Evolutionary conservation across 2,329 filamentous ascomycete genomes (phyloP), one percentile per base, ranked within the genome.

Genomic region (Penicillium hordei): DNA sequence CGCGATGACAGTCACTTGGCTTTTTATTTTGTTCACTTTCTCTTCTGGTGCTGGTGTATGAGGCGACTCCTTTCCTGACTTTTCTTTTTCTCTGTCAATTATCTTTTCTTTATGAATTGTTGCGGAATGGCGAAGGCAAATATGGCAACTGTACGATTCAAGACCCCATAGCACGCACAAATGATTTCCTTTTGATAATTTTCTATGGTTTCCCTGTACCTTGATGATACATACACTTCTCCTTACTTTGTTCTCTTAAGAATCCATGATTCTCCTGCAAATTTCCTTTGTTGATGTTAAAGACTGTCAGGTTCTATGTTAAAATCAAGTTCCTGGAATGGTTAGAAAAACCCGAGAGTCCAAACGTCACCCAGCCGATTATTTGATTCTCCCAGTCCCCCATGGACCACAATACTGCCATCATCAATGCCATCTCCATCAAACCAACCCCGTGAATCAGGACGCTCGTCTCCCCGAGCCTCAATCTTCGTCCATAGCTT

Each of bases 331-430:
- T 12, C n/a, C 17, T 10, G 12, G 15, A 15, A 19, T 40, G 9
- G 36, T 23, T 45, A 44, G 43, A 34, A 50, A 29, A 79, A 72
- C 3, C 68, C 64, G 27, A 82, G 63, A 7, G 72, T 58, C 81
- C 82, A 84, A 0, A 79, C 64, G 69, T 84, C 82, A 0, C 74
- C 77, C 25, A 84, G 62, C 2, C 82, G 72, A 58, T 81, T 73
- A 64, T 84, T 85, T 5, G 77, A 72, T 63, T 83, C 81, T 0
- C 72, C 78, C n/a, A 84, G 65, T 0, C 82, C 82, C 3, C 82
- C 82, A 27, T 81, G 77, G 2, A 84, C 73, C 5, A 81, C 67
- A 19, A 83, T 74, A 0, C 61, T 68, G 23, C 67, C 65, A 8
- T 65, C 31, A 4, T 49, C 52, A 2, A 76, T 52, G 4, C 79